phyloP scores from a whole-genome alignment of 768 basidiomycete genomes.

The Tricholomella constricta region DNA sequence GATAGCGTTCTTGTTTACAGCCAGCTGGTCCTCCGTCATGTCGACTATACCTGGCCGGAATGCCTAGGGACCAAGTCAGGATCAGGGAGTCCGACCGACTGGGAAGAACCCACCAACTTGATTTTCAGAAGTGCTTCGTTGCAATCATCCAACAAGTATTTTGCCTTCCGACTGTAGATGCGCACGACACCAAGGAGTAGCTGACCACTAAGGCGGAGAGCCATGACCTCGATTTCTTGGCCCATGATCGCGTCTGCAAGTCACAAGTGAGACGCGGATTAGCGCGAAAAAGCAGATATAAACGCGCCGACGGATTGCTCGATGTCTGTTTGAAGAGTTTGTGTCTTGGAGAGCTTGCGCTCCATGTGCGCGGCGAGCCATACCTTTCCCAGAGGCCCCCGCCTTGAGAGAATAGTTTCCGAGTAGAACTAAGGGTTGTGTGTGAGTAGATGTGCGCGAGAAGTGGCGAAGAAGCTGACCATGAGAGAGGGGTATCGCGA shows the following conservation, averaged over 20 bases:
- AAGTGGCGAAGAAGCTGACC: constrained; percentile 21
- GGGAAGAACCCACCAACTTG: constrained; percentile 69
- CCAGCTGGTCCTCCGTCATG: constrained; percentile 92
- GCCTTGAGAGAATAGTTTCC: constrained; percentile 90
- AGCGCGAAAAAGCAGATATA: background rate
- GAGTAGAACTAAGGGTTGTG: constrained; percentile 72
- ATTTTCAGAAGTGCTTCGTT: constrained; percentile 95
- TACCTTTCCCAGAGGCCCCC: constrained; percentile 93
- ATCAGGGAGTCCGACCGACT: background rate
- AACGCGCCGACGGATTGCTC: constrained; percentile 86
- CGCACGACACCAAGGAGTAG: constrained; percentile 94
- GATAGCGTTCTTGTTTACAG: constrained; percentile 85
- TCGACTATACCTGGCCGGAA: constrained; percentile 96
- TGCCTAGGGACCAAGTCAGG: constrained; percentile 50
- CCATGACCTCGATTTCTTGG: constrained; percentile 91
- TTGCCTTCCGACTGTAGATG: constrained; percentile 97
- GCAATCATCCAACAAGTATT: constrained; percentile 96
- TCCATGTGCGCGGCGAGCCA: constrained; percentile 99
- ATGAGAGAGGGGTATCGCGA: constrained; percentile 26
- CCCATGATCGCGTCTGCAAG: constrained; percentile 84
- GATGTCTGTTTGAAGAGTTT: constrained; percentile 93
- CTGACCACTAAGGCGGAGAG: constrained; percentile 94
- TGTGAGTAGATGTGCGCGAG: constrained; percentile 12
- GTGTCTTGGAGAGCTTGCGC: constrained; percentile 93
- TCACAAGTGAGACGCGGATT: background rate